Evolutionary conservation across 1,139 yeast genomes (phyloP), one percentile per base, ranked within the genome.

Genomic region (Magnusiomyces sp.): DNA sequence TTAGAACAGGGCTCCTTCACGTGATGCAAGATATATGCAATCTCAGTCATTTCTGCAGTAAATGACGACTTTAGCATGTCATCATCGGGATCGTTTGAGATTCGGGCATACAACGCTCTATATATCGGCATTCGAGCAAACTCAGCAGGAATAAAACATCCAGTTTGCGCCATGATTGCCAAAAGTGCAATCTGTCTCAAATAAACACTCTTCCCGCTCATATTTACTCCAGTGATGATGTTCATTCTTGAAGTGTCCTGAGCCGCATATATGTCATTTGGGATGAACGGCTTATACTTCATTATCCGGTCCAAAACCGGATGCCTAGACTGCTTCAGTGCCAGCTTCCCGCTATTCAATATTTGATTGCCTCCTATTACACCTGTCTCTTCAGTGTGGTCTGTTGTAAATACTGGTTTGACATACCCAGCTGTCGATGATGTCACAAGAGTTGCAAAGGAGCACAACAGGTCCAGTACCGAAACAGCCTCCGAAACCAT

Each of bases 181-280:
- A 73, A 53, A 9, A 75, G 58, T 0, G 78, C 76, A 7, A 74
- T 66, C 51, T 75, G 77, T 48, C 74, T 70, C 20, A 76, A 69
- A 52, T 73, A 73, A 0, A 76, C 71, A 0, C 79, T 73, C 59
- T 77, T 76, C 31, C 81, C 81, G 43, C 80, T 78, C 79, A 76
- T 75, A 53, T 75, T 74, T 19, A 73, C 70, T 0, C 78, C 78
- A 0, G 77, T 73, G 1, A 74, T 64, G 0, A 74, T 63, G 51
- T 73, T 75, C 33, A 74, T 57, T 29, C 71, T 57, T 2, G 77
- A 72, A 4, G 67, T 62, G 16, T 64, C 68, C 10, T 48, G 47
- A 7, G 58, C 55, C 5, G 70, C 63, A 2, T 65, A 62, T 1
- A 71, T 63, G 54, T 72, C 72, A 56, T 75, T 74, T 0, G 74